Evolutionary conservation across 163 green algal genomes (phyloP), one percentile per base, ranked within the genome.

Genomic region (Prototheca wickerhamii): DNA sequence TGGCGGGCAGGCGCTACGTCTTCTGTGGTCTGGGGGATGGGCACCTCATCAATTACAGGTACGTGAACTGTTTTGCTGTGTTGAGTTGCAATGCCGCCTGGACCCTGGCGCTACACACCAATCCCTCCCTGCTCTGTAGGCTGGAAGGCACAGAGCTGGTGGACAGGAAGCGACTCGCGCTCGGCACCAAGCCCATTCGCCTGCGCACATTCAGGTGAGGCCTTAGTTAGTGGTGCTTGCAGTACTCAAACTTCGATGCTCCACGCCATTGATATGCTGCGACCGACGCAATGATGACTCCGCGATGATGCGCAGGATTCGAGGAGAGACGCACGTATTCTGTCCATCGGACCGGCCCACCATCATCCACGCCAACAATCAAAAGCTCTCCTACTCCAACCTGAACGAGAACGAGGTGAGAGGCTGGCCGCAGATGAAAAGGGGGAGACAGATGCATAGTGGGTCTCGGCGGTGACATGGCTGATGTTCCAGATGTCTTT

Each of bases 361-460:
- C 20, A 82, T 99, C 51, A 90, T 97, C 17, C 92, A 98, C 75
- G 78, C 65, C 37, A 69, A 68, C 69, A 94, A 93, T 76, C 84
- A 81, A 40, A 97, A 97, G 78, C 81, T 99, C 29, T 64, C 97
- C 23, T 97, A 94, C 78, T 92, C 79, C 64, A 96, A 96, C 69
- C 82, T 99, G 3, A 98, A 99, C 70, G 83, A 96, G 43, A 84
- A 82, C 32, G 88, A 96, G 74, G 90, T 93, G 30, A 35, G 70
- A 51, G 23, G 8, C 26, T 43, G 34, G 26, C 53, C 25, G 26
- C 20, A 28, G 6, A 31, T 56, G 49, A 7, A 28, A 28, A 7
- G 49, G 49, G 40, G 40, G 40, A 15, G 40, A 49, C 40, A 23
- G 40, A 10, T 23, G 15, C 40, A 49, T 49, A 15, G 10, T 49